These are phyloP conservation scores for Achaetomium macrosporum DNA, from an alignment of 2,329 filamentous ascomycete species.

Conservation along the genomic window DNA sequence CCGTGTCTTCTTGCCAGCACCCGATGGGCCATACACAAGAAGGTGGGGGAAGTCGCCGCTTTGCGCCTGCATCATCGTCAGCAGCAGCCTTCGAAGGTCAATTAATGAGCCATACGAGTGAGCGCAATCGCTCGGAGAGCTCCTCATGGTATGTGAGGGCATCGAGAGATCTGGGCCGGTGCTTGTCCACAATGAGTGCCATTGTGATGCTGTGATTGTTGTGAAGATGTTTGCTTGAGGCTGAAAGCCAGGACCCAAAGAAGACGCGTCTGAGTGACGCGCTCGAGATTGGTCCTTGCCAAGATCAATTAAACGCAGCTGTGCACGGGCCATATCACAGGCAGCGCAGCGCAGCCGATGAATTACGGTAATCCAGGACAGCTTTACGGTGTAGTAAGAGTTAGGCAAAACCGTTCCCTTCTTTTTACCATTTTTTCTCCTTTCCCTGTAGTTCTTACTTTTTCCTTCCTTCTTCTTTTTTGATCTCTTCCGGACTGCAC, in stretches of 20 bases:
- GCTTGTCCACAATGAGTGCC: constrained; percentile 67
- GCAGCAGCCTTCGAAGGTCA: constrained; percentile 7
- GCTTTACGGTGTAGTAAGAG: too few species aligned
- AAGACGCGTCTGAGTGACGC: constrained; percentile 23
- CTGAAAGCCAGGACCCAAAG: not conserved
- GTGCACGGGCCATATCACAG: constrained; percentile 18
- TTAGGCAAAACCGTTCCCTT: too few species aligned
- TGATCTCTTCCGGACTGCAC: too few species aligned
- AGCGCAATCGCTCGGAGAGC: constrained; percentile 77
- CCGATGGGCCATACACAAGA: constrained; percentile 92
- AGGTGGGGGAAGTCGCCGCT: constrained; percentile 97
- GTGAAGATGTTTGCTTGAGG: not conserved
- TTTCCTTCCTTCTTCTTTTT: too few species aligned
- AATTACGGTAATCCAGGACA: too few species aligned
- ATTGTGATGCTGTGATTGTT: constrained; percentile 34
- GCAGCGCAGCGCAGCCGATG: not conserved
- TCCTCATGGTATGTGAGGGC: constrained; percentile 81
- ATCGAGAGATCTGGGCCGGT: constrained; percentile 68
- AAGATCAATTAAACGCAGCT: constrained; percentile 22
- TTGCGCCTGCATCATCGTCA: constrained; percentile 61
- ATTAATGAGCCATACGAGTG: constrained; percentile 57
- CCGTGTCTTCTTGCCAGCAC: constrained; percentile 94
- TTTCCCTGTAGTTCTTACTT: too few species aligned
- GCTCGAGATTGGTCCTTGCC: not conserved
- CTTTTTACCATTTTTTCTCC: too few species aligned